Conservation (phyloP, 2,329 filamentous ascomycete genomes). For the Phialemoniopsis sp. region DNA sequence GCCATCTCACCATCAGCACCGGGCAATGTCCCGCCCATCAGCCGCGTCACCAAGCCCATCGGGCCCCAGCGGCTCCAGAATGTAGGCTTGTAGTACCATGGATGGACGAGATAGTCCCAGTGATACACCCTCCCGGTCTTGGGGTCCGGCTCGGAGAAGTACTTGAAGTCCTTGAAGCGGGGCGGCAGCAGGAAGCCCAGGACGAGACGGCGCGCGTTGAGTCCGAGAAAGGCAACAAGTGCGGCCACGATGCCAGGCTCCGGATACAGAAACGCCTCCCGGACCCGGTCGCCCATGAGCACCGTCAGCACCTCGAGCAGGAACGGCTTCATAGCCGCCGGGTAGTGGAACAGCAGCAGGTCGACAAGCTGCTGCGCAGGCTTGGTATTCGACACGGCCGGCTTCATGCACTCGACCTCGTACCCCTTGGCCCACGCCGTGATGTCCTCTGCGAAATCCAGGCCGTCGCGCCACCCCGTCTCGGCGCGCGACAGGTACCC, state of each 20-base stretch:
- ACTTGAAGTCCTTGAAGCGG: slow-evolving; percentile 36
- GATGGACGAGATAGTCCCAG: slow-evolving; percentile 53
- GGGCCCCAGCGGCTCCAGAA: slow-evolving; percentile 61
- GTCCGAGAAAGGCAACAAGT: slow-evolving; percentile 36
- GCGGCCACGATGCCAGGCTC: slow-evolving; percentile 33
- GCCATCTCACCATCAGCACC: slow-evolving; percentile 37
- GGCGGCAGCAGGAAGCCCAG: slow-evolving; percentile 59
- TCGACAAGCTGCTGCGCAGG: slow-evolving; percentile 56
- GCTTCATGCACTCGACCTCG: slow-evolving; percentile 56
- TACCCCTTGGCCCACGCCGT: slow-evolving; percentile 47
- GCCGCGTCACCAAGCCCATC: slow-evolving; percentile 40
- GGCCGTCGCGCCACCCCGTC: slow-evolving; percentile 38
- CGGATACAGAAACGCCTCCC: slow-evolving; percentile 58
- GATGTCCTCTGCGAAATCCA: slow-evolving; percentile 48
- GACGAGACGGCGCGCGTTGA: slow-evolving; percentile 48
- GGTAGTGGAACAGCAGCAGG: slow-evolving; percentile 53
- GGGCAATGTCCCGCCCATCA: slow-evolving; percentile 39
- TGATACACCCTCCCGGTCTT: slow-evolving; percentile 47
- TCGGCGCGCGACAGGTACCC: not conserved
- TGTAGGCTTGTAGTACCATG: slow-evolving; percentile 60
- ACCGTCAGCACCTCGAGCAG: slow-evolving; percentile 48
- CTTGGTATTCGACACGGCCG: slow-evolving; percentile 39
- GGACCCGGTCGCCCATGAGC: slow-evolving; percentile 60
- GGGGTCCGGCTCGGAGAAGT: slow-evolving; percentile 43
- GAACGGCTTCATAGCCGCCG: slow-evolving; percentile 38